A percentile compares a stretch with the other conserved stretches of the same genome.
Conservation (phyloP, 1,284 basidiomycete species). For the Macrocybe sp. region DNA sequence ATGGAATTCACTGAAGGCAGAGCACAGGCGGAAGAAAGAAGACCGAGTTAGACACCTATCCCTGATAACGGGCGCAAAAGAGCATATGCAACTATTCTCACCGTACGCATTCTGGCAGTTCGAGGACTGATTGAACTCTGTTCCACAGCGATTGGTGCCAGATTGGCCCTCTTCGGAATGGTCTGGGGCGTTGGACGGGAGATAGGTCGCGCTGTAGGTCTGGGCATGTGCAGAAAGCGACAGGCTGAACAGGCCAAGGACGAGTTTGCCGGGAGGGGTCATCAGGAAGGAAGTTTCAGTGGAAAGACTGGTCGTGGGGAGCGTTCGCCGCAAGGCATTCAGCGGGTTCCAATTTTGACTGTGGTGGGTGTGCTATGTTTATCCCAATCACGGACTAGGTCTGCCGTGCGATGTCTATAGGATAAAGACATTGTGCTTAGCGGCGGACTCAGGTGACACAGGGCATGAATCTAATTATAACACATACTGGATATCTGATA, state of each 20-base stretch:
- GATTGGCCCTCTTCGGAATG: conserved; percentile 56
- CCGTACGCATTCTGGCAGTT: conserved; percentile 64
- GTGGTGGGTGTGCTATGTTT: too few species aligned
- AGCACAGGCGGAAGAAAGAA: not conserved
- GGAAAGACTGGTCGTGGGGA: too few species aligned
- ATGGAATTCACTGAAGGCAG: conserved; percentile 48
- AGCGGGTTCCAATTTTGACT: too few species aligned
- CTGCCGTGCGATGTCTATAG: too few species aligned
- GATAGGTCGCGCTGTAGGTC: conserved; percentile 39
- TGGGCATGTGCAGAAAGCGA: conserved; percentile 18
- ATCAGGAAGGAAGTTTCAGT: too few species aligned
- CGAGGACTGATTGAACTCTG: conserved; percentile 49
- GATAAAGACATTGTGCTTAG: too few species aligned
- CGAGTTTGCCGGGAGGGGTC: conserved; percentile 6
- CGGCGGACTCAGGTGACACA: too few species aligned
- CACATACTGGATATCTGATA: too few species aligned
- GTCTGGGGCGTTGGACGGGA: conserved; percentile 41
- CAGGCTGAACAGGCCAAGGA: not conserved
- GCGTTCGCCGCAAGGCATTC: too few species aligned
- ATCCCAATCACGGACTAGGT: too few species aligned
- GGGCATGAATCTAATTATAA: too few species aligned
- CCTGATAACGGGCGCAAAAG: not conserved
- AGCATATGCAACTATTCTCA: conserved; percentile 22
- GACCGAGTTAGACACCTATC: not conserved
- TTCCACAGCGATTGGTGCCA: conserved; percentile 65